These are phyloP conservation scores for Trifolium fragiferum DNA, from an alignment of 306 rosid species.

Conservation along the genomic window DNA sequence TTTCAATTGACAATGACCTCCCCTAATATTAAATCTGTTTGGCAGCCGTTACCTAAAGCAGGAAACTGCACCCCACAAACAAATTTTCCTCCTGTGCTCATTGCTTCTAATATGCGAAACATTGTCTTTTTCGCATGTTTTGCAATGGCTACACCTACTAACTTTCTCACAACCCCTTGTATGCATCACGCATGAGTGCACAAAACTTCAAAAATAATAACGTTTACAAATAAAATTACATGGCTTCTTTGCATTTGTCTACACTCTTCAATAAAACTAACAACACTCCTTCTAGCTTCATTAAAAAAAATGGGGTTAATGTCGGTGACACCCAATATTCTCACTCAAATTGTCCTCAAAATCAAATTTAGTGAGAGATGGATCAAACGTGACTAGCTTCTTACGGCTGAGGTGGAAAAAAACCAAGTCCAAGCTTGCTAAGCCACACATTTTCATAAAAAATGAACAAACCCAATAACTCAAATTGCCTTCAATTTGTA, in stretches of 20 bases:
- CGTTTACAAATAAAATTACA: background rate
- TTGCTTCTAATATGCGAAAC: background rate
- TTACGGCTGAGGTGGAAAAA: background rate
- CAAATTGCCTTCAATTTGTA: background rate
- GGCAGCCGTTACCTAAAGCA: background rate
- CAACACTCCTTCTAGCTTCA: conserved; percentile 93
- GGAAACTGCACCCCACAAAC: background rate
- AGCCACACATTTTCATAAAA: background rate
- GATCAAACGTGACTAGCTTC: background rate
- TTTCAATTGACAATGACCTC: background rate
- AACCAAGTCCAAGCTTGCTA: background rate
- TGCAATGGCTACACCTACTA: background rate
- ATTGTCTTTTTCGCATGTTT: background rate
- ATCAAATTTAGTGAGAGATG: background rate
- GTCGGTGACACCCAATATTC: conserved; percentile 70
- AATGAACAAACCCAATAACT: background rate
- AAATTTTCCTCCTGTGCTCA: background rate
- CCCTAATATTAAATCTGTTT: background rate
- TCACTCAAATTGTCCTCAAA: background rate
- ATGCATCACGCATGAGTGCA: background rate
- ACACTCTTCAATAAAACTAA: conserved; percentile 64
- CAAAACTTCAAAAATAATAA: background rate
- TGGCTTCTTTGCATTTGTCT: background rate
- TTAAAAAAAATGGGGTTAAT: conserved; percentile 88
- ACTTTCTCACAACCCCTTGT: background rate